These are phyloP conservation scores for Ilyonectria robusta DNA, from an alignment of 2,329 filamentous ascomycete species.

Conservation along the genomic window DNA sequence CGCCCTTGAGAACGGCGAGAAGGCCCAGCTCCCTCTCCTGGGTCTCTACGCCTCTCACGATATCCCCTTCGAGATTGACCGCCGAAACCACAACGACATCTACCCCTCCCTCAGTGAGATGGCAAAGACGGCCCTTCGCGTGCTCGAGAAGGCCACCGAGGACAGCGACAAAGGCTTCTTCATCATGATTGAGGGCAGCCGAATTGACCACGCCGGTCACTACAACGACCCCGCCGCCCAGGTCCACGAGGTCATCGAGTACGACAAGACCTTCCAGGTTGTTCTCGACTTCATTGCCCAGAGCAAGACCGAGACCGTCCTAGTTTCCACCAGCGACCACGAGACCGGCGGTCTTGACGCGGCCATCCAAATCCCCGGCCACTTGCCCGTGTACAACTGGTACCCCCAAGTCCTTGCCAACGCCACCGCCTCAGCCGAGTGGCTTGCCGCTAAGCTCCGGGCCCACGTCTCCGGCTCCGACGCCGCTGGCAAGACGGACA, in stretches of 20 bases:
- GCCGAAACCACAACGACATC: constrained; percentile 80
- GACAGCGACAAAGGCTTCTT: constrained; percentile 95
- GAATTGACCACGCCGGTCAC: constrained; percentile 96
- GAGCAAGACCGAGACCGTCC: constrained; percentile 80
- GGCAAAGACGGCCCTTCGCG: constrained; percentile 84
- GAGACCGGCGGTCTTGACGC: constrained; percentile 92
- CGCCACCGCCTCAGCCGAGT: constrained; percentile 84
- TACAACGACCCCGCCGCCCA: constrained; percentile 87
- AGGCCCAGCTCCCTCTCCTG: constrained; percentile 83
- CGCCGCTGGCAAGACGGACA: constrained; percentile 50
- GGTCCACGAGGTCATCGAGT: constrained; percentile 94
- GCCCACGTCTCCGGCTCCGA: constrained; percentile 65
- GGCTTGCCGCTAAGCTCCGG: constrained; percentile 74
- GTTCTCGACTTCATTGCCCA: constrained; percentile 88
- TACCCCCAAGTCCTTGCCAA: constrained; percentile 83
- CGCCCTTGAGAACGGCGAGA: constrained; percentile 75
- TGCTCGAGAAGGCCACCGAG: constrained; percentile 84
- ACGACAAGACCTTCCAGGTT: constrained; percentile 86
- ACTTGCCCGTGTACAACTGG: constrained; percentile 78
- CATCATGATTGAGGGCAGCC: constrained; percentile 96
- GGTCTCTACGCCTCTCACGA: constrained; percentile 88
- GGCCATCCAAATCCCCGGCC: constrained; percentile 75
- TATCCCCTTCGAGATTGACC: constrained; percentile 94
- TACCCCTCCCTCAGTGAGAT: constrained; percentile 96
- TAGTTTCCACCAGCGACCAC: constrained; percentile 94